These are phyloP conservation scores for Epichloe sibirici DNA, from an alignment of 2,329 filamentous ascomycete species.

Conservation along the genomic window DNA sequence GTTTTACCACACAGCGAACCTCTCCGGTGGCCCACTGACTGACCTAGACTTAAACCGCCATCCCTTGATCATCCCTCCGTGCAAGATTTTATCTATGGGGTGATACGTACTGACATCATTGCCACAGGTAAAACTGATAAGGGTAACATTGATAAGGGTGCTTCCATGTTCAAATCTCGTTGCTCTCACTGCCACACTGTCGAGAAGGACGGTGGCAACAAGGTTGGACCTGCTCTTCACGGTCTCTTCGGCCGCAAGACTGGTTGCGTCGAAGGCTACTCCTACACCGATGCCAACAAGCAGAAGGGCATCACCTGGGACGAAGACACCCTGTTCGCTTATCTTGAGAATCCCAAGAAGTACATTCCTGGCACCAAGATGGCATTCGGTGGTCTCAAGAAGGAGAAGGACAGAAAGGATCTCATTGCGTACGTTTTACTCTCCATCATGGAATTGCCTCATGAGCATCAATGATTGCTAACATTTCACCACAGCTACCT, in stretches of 20 bases:
- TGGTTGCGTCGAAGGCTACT: conserved; percentile 80
- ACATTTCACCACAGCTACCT: conserved; percentile 42
- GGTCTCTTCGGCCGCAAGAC: conserved; percentile 96
- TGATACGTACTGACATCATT: neutral
- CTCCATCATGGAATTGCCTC: too few relatives aligned
- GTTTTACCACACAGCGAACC: neutral
- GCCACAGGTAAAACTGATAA: conserved; percentile 75
- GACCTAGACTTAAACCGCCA: too few relatives aligned
- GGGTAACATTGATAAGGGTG: conserved; percentile 94
- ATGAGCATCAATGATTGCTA: conserved; percentile 9
- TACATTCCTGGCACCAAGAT: conserved; percentile 99
- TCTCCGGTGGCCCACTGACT: neutral
- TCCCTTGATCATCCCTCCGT: neutral
- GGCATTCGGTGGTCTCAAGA: conserved; percentile 99
- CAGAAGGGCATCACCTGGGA: conserved; percentile 84
- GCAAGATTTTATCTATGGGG: neutral
- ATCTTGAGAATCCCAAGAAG: conserved; percentile 99
- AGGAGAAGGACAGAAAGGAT: conserved; percentile 98
- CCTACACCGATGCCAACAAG: conserved; percentile 99
- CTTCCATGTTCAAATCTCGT: conserved; percentile 97
- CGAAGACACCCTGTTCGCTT: conserved; percentile 78
- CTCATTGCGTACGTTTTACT: conserved; percentile 71
- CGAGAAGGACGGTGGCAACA: conserved; percentile 83
- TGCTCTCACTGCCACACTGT: conserved; percentile 98
- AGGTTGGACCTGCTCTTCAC: conserved; percentile 94